A percentile compares a stretch with the other conserved stretches of the same genome.
Evolutionary conservation across 208 protist species (phyloP).

Genomic region (Leishmania lainsoni): DNA sequence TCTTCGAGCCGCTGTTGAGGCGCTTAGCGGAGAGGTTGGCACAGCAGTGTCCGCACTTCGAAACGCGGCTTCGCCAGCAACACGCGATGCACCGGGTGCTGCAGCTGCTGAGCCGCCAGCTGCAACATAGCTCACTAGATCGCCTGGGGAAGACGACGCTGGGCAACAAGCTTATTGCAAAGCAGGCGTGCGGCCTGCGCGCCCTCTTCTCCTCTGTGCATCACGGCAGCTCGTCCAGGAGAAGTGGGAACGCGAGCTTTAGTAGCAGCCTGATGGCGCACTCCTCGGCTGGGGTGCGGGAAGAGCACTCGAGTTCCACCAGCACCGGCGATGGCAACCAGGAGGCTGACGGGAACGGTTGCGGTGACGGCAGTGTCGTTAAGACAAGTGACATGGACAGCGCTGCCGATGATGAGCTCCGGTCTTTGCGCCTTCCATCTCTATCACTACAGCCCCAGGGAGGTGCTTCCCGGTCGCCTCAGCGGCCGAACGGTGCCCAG

Average conservation of each 20-base stretch:
- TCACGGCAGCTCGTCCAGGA: background rate
- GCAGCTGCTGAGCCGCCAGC: conserved; percentile 33
- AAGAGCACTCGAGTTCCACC: conserved; percentile 7
- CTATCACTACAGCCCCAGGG: background rate
- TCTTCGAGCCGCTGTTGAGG: conserved; percentile 35
- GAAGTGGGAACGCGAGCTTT: conserved; percentile 3
- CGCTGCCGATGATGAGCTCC: background rate
- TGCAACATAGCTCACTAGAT: conserved; percentile 44
- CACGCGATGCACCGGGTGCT: conserved; percentile 48
- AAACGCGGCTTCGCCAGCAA: conserved; percentile 56
- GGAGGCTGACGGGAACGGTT: background rate
- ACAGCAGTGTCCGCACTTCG: conserved; percentile 45
- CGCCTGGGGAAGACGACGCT: conserved; percentile 50
- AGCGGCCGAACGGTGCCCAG: background rate
- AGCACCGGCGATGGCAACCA: background rate
- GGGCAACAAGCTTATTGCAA: conserved; percentile 48
- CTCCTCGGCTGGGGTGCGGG: conserved; percentile 4
- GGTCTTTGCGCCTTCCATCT: background rate
- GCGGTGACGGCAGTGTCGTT: background rate
- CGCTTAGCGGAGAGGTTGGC: conserved; percentile 38
- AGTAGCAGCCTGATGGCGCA: background rate
- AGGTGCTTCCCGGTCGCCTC: background rate
- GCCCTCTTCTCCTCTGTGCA: conserved; percentile 45
- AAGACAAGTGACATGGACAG: background rate
- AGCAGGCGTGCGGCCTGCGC: conserved; percentile 56